A percentile compares a stretch with the other conserved stretches of the same genome.
Evolutionary conservation across 306 rosid species (phyloP).

Genomic region (Prunus armeniaca): DNA sequence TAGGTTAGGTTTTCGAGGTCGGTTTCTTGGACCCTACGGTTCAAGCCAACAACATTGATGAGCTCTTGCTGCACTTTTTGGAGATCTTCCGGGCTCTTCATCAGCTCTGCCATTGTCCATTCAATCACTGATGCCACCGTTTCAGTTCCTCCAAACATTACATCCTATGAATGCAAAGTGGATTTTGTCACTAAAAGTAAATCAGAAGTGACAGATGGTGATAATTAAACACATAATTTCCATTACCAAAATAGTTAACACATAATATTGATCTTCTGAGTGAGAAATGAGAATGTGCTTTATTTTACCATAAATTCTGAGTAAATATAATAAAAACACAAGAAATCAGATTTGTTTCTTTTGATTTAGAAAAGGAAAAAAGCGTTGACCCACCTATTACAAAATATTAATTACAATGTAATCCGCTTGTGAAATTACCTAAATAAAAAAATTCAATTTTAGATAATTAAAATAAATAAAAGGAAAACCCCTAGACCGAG

Average conservation of each 20-base stretch:
- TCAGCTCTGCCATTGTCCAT: constrained; percentile 52
- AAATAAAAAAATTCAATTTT: too few species aligned
- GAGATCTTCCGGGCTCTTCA: constrained; percentile 41
- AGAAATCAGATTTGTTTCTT: not conserved
- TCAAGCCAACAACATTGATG: constrained; percentile 31
- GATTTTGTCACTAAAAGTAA: not conserved
- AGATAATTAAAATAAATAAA: too few species aligned
- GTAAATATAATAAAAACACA: not conserved
- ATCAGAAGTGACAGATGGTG: not conserved
- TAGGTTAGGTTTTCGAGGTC: constrained; percentile 37
- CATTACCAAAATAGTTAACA: not conserved
- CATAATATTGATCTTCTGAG: too few species aligned
- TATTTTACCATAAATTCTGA: too few species aligned
- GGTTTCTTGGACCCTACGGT: constrained; percentile 28
- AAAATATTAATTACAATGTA: too few species aligned
- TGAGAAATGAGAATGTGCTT: too few species aligned
- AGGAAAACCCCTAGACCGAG: too few species aligned
- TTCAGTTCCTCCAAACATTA: constrained; percentile 64
- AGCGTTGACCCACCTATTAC: not conserved
- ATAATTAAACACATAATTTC: not conserved
- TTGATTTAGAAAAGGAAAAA: not conserved
- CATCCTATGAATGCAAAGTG: constrained; percentile 29
- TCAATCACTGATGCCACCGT: constrained; percentile 56
- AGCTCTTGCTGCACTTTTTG: constrained; percentile 43
- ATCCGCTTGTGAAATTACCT: too few species aligned